phyloP scores from a whole-genome alignment of 805 yeast genomes.

The Allodekkera sacchari region DNA sequence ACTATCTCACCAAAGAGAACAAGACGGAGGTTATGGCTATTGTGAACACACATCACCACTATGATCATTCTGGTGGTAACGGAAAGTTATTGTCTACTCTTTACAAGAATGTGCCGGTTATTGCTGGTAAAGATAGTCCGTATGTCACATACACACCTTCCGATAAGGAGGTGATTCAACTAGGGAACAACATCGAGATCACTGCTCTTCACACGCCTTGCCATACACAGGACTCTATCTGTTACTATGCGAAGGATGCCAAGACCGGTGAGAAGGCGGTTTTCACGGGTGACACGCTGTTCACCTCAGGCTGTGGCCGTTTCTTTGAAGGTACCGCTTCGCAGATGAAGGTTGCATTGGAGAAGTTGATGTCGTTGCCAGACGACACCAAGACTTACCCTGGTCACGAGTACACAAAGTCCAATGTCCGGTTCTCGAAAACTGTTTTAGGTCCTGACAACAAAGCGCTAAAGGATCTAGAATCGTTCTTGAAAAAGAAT shows the following conservation, averaged over 20 bases:
- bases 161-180: slow-evolving; percentile 48
- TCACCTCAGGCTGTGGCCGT: slow-evolving; percentile 92
- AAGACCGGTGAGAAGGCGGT: slow-evolving; percentile 60
- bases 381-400: slow-evolving; percentile 71
- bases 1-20: slow-evolving; percentile 26
- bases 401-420: slow-evolving; percentile 91
- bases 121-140: slow-evolving; percentile 82
- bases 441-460: slow-evolving; percentile 44
- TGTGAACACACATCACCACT: slow-evolving; percentile 94
- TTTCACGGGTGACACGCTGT: slow-evolving; percentile 93
- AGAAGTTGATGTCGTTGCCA: slow-evolving; percentile 54
- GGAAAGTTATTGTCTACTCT: slow-evolving; percentile 21
- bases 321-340: slow-evolving; percentile 86
- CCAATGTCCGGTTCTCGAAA: slow-evolving; percentile 72
- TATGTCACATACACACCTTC: slow-evolving; percentile 63
- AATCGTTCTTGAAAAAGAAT: slow-evolving; percentile 38
- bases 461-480: slow-evolving; percentile 46
- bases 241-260: slow-evolving; percentile 69
- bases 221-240: slow-evolving; percentile 94
- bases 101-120: slow-evolving; percentile 49
- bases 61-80: slow-evolving; percentile 92
- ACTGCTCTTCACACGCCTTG: slow-evolving; percentile 94
- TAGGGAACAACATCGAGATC: slow-evolving; percentile 59
- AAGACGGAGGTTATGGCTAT: slow-evolving; percentile 57
- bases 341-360: slow-evolving; percentile 72